phyloP scores from a whole-genome alignment of 352 stramenopile genomes.

The Phytopythium sindhum region DNA sequence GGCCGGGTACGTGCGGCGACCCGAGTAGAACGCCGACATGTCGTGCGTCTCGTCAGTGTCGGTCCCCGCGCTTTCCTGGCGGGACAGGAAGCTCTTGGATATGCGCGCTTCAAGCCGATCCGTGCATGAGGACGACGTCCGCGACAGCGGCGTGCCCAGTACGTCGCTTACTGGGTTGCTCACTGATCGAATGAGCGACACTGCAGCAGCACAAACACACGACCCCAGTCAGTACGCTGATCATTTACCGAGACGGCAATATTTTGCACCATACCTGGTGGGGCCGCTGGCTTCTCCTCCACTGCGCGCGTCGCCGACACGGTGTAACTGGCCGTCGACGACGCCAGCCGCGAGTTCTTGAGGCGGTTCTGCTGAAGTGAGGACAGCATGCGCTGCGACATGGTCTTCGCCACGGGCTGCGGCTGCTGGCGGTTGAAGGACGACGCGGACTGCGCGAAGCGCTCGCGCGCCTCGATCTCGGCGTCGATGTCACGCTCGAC shows the following conservation, averaged over 20 bases:
- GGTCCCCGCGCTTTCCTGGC: slow-evolving; percentile 24
- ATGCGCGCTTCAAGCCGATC: slow-evolving; percentile 69
- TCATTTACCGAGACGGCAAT: neutral
- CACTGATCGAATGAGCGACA: neutral
- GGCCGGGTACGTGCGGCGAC: slow-evolving; percentile 61
- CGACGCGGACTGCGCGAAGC: slow-evolving; percentile 3
- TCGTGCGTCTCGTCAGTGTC: slow-evolving; percentile 29
- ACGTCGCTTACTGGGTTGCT: slow-evolving; percentile 13
- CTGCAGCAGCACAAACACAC: neutral
- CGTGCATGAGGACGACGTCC: slow-evolving; percentile 29
- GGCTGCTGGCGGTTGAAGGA: neutral
- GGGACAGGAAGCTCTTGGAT: slow-evolving; percentile 42
- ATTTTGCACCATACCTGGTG: neutral
- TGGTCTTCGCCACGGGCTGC: slow-evolving; percentile 21
- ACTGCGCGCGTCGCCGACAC: slow-evolving; percentile 2
- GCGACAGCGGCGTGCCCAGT: slow-evolving; percentile 20
- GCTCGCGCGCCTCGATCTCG: slow-evolving; percentile 63
- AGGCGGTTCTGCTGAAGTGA: slow-evolving; percentile 40
- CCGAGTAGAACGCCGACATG: slow-evolving; percentile 50
- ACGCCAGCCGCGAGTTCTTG: slow-evolving; percentile 15
- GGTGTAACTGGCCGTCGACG: neutral
- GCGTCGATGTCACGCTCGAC: slow-evolving; percentile 69
- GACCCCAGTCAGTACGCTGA: neutral
- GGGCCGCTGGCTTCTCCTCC: neutral
- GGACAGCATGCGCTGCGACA: slow-evolving; percentile 65